Percentiles rank a stretch among this genome's conserved stretches.
These are phyloP conservation scores for Rhododendron vialii DNA, from an alignment of 148 eudicot species.

Conservation along the genomic window DNA sequence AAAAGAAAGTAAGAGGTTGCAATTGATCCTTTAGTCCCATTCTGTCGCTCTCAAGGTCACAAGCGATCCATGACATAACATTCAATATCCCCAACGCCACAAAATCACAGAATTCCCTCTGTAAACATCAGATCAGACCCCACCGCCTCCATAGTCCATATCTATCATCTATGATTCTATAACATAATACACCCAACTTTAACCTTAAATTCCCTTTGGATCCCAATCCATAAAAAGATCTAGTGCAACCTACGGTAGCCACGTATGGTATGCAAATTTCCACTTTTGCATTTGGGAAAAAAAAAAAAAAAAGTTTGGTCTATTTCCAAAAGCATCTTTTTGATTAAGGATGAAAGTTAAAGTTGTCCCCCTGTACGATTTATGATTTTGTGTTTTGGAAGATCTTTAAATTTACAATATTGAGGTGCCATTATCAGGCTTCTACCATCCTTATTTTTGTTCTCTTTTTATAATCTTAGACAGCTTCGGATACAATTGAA, in stretches of 20 bases:
- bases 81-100: background rate
- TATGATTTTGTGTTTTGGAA: background rate
- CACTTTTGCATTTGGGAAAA: background rate
- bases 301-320: too few species aligned
- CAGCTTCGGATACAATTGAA: too few species aligned
- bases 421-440: background rate
- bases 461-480: too few species aligned
- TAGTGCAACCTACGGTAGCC: background rate
- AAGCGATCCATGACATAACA: background rate
- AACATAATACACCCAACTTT: background rate
- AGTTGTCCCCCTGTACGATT: background rate
- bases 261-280: background rate
- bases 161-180: background rate
- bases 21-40: background rate
- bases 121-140: background rate
- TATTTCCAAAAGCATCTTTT: too few species aligned
- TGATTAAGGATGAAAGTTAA: background rate
- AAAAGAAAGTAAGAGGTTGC: background rate
- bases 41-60: background rate
- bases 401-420: background rate
- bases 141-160: background rate
- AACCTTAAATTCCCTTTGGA: background rate
- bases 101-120: background rate
- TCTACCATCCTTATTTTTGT: background rate
- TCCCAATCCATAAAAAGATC: background rate